phyloP scores from a whole-genome alignment of 169 alveolate genomes.

The Plasmodium adleri region DNA sequence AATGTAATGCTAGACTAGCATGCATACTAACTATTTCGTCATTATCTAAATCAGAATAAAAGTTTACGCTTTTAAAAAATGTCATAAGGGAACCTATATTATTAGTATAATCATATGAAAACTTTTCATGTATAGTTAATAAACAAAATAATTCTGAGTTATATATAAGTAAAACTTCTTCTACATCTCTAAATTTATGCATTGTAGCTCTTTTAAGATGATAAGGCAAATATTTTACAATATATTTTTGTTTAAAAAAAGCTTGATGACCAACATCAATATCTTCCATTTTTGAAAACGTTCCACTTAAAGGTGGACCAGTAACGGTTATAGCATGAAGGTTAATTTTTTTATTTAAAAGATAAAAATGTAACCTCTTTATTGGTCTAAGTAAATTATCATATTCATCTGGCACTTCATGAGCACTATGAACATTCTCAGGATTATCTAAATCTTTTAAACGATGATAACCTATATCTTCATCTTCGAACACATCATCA shows the following conservation, averaged over 20 bases:
- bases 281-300: conserved; percentile 50
- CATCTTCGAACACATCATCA: conserved; percentile 57
- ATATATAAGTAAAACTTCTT: conserved; percentile 36
- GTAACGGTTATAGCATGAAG: conserved; percentile 25
- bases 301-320: conserved; percentile 53
- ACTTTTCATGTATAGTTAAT: conserved; percentile 48
- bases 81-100: conserved; percentile 49
- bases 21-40: conserved; percentile 53
- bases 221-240: conserved; percentile 21
- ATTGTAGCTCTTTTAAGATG: conserved; percentile 8
- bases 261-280: conserved; percentile 65
- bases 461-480: conserved; percentile 15
- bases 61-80: conserved; percentile 36
- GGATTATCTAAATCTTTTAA: background rate
- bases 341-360: conserved; percentile 50
- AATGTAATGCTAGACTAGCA: conserved; percentile 55
- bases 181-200: conserved; percentile 36
- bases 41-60: conserved; percentile 72
- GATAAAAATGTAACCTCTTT: conserved; percentile 48
- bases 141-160: conserved; percentile 45
- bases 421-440: background rate
- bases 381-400: background rate
- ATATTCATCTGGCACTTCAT: background rate
- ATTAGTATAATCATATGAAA: conserved; percentile 26
- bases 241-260: conserved; percentile 13